Conservation (phyloP, 2,329 filamentous ascomycete species). For the Xylaria sp. region DNA sequence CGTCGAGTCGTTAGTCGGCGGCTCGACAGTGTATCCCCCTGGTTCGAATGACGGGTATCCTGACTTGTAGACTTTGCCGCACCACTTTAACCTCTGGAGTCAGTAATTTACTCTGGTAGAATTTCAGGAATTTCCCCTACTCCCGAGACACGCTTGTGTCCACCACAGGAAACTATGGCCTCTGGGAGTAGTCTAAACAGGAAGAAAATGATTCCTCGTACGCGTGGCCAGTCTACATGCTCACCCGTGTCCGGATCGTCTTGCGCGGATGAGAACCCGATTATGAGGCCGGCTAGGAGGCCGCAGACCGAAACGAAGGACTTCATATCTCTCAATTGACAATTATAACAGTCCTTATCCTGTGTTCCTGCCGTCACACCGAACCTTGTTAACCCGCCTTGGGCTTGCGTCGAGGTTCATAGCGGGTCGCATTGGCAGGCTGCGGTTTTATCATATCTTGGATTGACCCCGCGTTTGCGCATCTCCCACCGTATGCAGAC, state of each 20-base stretch:
- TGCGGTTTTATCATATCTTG: too few species aligned
- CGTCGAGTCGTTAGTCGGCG: conserved; percentile 40
- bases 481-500: not conserved
- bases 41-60: conserved; percentile 53
- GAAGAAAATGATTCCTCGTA: too few species aligned
- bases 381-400: not conserved
- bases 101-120: too few species aligned
- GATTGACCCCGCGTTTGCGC: too few species aligned
- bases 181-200: too few species aligned
- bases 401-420: not conserved
- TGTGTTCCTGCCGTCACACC: not conserved
- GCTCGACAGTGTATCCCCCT: conserved; percentile 50
- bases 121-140: too few species aligned
- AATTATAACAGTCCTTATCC: not conserved
- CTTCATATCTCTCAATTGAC: not conserved
- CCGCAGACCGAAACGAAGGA: not conserved
- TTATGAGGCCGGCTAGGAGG: not conserved
- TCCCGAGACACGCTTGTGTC: too few species aligned
- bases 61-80: conserved; percentile 53
- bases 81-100: too few species aligned
- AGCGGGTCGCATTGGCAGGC: too few species aligned
- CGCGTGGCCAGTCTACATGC: conserved; percentile 50
- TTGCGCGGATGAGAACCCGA: conserved; percentile 19
- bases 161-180: too few species aligned
- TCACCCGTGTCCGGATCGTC: conserved; percentile 44